These are phyloP conservation scores for Schwanniomyces vanrijiae DNA, from an alignment of 805 yeast genomes.

Conservation along the genomic window DNA sequence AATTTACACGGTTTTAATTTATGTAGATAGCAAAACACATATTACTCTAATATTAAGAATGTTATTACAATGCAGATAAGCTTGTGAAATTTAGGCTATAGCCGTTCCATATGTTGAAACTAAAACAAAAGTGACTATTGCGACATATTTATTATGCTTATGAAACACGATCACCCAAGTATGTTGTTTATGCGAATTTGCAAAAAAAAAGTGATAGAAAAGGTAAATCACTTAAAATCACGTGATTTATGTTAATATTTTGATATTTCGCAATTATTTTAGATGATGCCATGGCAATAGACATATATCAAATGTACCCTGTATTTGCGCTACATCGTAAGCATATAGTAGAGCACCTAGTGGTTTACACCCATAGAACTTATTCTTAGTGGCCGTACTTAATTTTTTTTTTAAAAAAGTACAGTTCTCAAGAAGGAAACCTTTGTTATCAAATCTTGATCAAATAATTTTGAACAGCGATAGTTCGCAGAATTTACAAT, in stretches of 20 bases:
- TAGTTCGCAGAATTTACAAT: not conserved
- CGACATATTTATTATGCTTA: not conserved
- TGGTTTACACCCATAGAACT: not conserved
- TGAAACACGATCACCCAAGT: not conserved
- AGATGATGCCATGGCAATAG: not conserved
- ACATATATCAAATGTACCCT: not conserved
- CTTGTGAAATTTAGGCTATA: no score
- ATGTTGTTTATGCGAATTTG: not conserved
- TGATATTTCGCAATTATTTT: conserved; percentile 6
- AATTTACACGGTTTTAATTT: no score
- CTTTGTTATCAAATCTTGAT: no score
- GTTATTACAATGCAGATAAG: no score
- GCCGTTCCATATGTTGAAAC: no score
- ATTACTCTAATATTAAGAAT: no score
- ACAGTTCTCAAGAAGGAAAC: not conserved
- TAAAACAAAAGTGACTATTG: no score
- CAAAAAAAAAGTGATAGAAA: not conserved
- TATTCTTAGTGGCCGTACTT: not conserved
- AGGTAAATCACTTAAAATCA: conserved; percentile 4
- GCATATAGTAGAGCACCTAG: not conserved
- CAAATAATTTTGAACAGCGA: not conserved
- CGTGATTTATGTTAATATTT: conserved; percentile 6
- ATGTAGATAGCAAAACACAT: no score
- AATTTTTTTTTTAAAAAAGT: not conserved
- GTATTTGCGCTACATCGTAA: not conserved